Evolutionary conservation across 495 filamentous ascomycete species (phyloP).

Genomic region (Trichoderma erinaceum): DNA sequence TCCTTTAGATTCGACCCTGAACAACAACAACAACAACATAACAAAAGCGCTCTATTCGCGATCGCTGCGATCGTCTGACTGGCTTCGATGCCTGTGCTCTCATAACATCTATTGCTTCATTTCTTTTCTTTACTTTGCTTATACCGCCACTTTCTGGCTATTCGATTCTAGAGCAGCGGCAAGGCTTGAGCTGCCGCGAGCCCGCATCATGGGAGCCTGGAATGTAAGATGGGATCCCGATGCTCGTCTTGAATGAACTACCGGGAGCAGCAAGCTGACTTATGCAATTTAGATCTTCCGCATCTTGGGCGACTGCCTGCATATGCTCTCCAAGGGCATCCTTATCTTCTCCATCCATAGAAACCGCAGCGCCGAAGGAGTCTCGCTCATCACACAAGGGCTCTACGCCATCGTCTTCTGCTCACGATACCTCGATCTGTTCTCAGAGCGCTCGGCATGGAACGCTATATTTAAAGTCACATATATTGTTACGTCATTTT

Average conservation of each 20-base stretch:
- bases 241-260: not conserved
- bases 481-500: slow-evolving; percentile 78
- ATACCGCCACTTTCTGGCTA: not conserved
- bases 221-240: not conserved
- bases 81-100: not conserved
- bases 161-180: not conserved
- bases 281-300: slow-evolving; percentile 59
- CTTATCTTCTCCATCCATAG: slow-evolving; percentile 86
- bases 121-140: not conserved
- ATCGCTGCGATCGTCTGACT: not conserved
- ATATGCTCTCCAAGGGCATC: slow-evolving; percentile 79
- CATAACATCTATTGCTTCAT: not conserved
- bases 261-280: not conserved
- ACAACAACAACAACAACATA: not conserved
- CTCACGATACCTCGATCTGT: slow-evolving; percentile 80
- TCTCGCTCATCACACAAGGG: slow-evolving; percentile 89
- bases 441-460: slow-evolving; percentile 48
- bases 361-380: slow-evolving; percentile 83
- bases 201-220: slow-evolving; percentile 5
- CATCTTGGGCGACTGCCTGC: slow-evolving; percentile 72
- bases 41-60: not conserved
- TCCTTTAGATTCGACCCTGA: not conserved
- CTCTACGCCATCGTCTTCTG: slow-evolving; percentile 84
- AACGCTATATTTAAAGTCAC: slow-evolving; percentile 79
- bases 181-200: slow-evolving; percentile 7